These are phyloP conservation scores for Puya raimondii DNA, from an alignment of 176 grass and related monocot species.

Conservation along the genomic window DNA sequence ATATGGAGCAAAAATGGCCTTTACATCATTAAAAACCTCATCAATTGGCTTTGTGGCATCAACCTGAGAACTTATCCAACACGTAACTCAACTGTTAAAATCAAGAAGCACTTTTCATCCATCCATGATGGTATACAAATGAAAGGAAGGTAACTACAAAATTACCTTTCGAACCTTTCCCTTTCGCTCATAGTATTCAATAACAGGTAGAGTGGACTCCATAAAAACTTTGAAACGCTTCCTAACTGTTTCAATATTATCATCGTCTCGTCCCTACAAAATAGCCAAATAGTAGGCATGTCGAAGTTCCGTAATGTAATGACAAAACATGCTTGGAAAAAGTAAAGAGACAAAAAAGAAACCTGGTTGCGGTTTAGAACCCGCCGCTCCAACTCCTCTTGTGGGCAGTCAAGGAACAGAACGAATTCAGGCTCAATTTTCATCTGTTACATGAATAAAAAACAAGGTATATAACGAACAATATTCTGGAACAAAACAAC, in stretches of 20 bases:
- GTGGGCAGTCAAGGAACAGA: constrained; percentile 60
- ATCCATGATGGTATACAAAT: not conserved
- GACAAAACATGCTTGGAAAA: not conserved
- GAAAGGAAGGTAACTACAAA: not conserved
- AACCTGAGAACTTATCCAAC: constrained; percentile 21
- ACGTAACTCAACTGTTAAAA: not conserved
- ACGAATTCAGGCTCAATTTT: constrained; percentile 59
- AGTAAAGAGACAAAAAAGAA: not conserved
- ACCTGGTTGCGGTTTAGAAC: constrained; percentile 50
- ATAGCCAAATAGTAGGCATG: not conserved
- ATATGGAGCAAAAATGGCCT: constrained; percentile 27
- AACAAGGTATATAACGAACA: not conserved
- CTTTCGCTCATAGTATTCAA: constrained; percentile 36
- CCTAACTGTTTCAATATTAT: constrained; percentile 40
- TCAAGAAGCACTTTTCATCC: not conserved
- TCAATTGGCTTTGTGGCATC: constrained; percentile 35
- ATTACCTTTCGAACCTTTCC: constrained; percentile 43
- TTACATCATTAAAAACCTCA: constrained; percentile 47
- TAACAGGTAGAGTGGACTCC: constrained; percentile 38
- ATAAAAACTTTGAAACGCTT: constrained; percentile 40
- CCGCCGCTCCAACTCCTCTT: constrained; percentile 46
- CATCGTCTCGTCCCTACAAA: constrained; percentile 40
- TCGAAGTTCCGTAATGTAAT: not conserved
- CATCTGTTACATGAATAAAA: constrained; percentile 25
- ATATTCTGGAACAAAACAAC: not conserved